A percentile compares a stretch with the other conserved stretches of the same genome.
phyloP scores from a whole-genome alignment of 371 early-diverging fungal genomes.

The Circinella umbellata region DNA sequence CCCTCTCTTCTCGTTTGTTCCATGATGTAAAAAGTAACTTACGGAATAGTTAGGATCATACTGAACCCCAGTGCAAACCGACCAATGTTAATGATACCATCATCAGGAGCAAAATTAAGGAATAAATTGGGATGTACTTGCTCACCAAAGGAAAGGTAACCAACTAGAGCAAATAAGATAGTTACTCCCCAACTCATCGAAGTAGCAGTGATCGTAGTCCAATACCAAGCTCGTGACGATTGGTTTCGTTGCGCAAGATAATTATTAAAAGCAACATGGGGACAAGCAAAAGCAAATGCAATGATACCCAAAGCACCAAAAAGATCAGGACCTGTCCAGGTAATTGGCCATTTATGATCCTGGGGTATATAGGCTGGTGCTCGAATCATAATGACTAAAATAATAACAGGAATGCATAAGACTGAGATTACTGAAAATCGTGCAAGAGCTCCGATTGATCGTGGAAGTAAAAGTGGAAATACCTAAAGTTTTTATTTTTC shows the following conservation, averaged over 20 bases:
- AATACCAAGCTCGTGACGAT: slow-evolving; percentile 49
- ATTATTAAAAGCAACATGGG: slow-evolving; percentile 64
- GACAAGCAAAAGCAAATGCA: slow-evolving; percentile 67
- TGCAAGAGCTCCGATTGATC: slow-evolving; percentile 54
- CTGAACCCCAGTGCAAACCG: slow-evolving; percentile 58
- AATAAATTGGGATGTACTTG: slow-evolving; percentile 61
- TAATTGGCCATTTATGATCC: slow-evolving; percentile 38
- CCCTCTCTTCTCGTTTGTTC: too few species aligned
- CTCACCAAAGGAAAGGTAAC: slow-evolving; percentile 59
- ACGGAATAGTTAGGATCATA: slow-evolving; percentile 64
- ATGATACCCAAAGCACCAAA: slow-evolving; percentile 66
- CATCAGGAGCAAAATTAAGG: slow-evolving; percentile 58
- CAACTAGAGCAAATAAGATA: slow-evolving; percentile 60
- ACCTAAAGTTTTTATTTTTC: slow-evolving; percentile 22
- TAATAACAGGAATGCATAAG: slow-evolving; percentile 45
- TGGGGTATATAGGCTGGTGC: slow-evolving; percentile 55
- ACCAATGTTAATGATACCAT: slow-evolving; percentile 58
- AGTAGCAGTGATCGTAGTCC: slow-evolving; percentile 51
- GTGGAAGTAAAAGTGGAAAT: slow-evolving; percentile 42
- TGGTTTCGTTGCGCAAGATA: slow-evolving; percentile 53
- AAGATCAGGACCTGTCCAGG: slow-evolving; percentile 54
- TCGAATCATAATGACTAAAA: slow-evolving; percentile 39
- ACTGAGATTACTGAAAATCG: slow-evolving; percentile 48
- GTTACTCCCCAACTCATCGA: slow-evolving; percentile 54
- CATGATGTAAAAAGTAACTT: slow-evolving; percentile 16